Evolutionary conservation across 306 rosid genomes (phyloP).

Genomic region (Cyclanthera cordifolia): DNA sequence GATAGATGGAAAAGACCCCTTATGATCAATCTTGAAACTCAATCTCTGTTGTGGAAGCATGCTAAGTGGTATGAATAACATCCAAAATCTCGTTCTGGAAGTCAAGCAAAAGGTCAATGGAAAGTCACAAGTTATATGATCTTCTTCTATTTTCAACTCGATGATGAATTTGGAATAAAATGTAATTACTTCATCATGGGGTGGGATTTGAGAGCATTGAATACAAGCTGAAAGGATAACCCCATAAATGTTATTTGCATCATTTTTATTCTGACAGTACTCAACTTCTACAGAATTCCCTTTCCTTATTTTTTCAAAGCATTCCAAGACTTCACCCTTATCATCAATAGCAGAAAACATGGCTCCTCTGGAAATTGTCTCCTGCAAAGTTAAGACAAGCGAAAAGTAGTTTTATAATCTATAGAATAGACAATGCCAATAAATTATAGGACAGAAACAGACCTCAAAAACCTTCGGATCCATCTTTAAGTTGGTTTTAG

Average conservation of each 20-base stretch:
- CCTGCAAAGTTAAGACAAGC: not conserved
- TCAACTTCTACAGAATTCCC: not conserved
- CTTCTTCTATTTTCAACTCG: not conserved
- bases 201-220: not conserved
- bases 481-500: not conserved
- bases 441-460: not conserved
- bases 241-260: slow-evolving; percentile 9
- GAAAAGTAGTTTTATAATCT: not conserved
- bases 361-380: not conserved
- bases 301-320: not conserved
- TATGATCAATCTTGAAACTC: not conserved
- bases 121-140: not conserved
- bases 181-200: not conserved
- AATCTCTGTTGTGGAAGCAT: not conserved
- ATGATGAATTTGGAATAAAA: not conserved
- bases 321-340: not conserved
- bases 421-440: not conserved
- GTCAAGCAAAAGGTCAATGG: not conserved
- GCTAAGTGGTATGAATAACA: not conserved
- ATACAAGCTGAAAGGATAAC: not conserved
- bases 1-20: not conserved
- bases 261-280: not conserved
- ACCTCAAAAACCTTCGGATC: not conserved
- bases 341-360: not conserved
- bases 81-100: not conserved